Conservation (phyloP, 139 green algal species). For the Monoraphidium neglectum region DNA sequence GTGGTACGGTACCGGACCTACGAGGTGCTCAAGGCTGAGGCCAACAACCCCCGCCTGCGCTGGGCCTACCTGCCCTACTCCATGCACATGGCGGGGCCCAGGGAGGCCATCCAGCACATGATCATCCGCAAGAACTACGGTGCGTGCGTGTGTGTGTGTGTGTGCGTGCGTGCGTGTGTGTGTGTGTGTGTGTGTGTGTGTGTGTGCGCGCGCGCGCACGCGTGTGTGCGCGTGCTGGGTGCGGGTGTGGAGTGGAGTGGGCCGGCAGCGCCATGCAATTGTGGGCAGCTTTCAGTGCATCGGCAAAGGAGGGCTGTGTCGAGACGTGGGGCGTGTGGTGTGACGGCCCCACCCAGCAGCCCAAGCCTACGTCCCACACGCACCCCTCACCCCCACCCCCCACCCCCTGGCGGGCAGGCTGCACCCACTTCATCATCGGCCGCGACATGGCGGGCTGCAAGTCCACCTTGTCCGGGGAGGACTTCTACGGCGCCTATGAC, state of each 20-base stretch:
- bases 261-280: too few species aligned
- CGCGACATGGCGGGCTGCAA: slow-evolving; percentile 91
- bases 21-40: slow-evolving; percentile 81
- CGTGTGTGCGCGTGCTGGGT: too few species aligned
- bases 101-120: slow-evolving; percentile 93
- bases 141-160: too few species aligned
- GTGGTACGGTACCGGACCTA: slow-evolving; percentile 86
- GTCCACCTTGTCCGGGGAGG: slow-evolving; percentile 69
- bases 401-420: slow-evolving; percentile 44
- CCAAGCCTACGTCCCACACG: background rate
- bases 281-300: background rate
- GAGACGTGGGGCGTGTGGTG: background rate
- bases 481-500: slow-evolving; percentile 79
- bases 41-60: slow-evolving; percentile 69
- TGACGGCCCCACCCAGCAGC: background rate
- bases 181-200: too few species aligned
- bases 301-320: background rate
- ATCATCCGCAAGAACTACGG: slow-evolving; percentile 94
- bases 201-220: too few species aligned
- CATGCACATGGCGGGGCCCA: slow-evolving; percentile 92
- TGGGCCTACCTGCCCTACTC: slow-evolving; percentile 91
- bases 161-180: too few species aligned
- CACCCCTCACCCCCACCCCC: background rate
- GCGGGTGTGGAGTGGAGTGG: too few species aligned
- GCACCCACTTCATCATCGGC: slow-evolving; percentile 92